Percentiles rank a stretch among this genome's conserved stretches.
Evolutionary conservation across 1,284 basidiomycete species (phyloP).

Genomic region (Naganishia liquefaciens): DNA sequence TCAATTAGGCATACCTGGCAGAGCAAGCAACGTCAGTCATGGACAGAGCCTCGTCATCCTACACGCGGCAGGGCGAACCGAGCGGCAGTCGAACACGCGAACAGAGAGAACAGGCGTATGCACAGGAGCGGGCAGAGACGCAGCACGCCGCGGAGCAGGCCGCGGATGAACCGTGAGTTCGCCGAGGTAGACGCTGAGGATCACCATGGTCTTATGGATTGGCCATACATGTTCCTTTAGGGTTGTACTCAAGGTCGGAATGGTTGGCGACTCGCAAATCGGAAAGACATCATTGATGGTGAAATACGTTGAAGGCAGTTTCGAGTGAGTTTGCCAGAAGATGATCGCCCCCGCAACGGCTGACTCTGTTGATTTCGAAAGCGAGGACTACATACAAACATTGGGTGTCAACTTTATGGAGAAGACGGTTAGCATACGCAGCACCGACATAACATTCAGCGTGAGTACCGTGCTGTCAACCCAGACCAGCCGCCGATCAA

Average conservation of each 20-base stretch:
- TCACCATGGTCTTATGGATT: too few species aligned
- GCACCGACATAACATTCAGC: slow-evolving; percentile 97
- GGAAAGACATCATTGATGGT: slow-evolving; percentile 98
- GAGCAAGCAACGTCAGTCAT: background rate
- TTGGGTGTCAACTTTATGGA: slow-evolving; percentile 99
- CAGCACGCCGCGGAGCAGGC: slow-evolving; percentile 6
- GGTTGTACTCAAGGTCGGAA: slow-evolving; percentile 95
- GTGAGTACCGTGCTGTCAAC: slow-evolving; percentile 38
- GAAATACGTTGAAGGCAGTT: slow-evolving; percentile 95
- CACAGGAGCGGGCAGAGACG: slow-evolving; percentile 8
- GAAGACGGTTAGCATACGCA: slow-evolving; percentile 93
- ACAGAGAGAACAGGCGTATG: slow-evolving; percentile 13
- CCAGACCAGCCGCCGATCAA: too few species aligned
- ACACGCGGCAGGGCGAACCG: slow-evolving; percentile 10
- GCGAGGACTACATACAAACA: slow-evolving; percentile 98
- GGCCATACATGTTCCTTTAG: too few species aligned
- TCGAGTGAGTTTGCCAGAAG: slow-evolving; percentile 59
- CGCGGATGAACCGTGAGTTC: slow-evolving; percentile 19
- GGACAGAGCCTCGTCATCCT: slow-evolving; percentile 21
- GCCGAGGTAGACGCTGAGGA: too few species aligned
- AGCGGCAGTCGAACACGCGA: slow-evolving; percentile 14
- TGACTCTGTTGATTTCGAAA: slow-evolving; percentile 32
- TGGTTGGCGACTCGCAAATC: slow-evolving; percentile 98
- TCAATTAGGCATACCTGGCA: too few species aligned
- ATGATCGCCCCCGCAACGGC: too few species aligned